Evolutionary conservation across 106 monocot species (phyloP).

Genomic region (Allium cepa): DNA sequence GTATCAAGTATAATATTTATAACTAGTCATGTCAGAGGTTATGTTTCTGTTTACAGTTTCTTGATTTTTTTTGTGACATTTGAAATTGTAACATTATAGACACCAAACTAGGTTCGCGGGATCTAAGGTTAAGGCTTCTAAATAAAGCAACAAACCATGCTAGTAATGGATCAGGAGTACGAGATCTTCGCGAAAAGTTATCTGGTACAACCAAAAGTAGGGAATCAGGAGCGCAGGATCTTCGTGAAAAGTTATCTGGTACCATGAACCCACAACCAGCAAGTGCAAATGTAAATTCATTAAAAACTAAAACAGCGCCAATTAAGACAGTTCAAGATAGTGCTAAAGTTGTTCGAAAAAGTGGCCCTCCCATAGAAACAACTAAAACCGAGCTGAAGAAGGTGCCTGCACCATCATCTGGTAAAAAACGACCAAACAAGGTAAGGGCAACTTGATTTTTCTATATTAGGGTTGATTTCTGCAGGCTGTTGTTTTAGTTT

Average conservation of each 20-base stretch:
- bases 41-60: not conserved
- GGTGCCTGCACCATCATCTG: constrained; percentile 5
- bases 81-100: constrained; percentile 19
- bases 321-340: constrained; percentile 6
- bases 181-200: constrained; percentile 73
- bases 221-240: constrained; percentile 46
- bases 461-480: no score
- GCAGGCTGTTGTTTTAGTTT: no score
- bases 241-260: constrained; percentile 80
- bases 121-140: constrained; percentile 65
- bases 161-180: constrained; percentile 28
- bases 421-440: constrained; percentile 12
- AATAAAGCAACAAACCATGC: constrained; percentile 33
- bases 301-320: constrained; percentile 12
- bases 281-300: constrained; percentile 26
- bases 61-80: constrained; percentile 7
- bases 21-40: not conserved
- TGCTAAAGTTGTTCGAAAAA: constrained; percentile 5
- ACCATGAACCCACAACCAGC: constrained; percentile 22
- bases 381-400: constrained; percentile 1
- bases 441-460: not conserved
- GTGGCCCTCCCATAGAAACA: not conserved
- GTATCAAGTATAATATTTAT: constrained; percentile 43
- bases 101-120: constrained; percentile 31
- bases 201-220: constrained; percentile 24